These are phyloP conservation scores for Crithidia expoeki DNA, from an alignment of 208 protist genomes.

Conservation along the genomic window DNA sequence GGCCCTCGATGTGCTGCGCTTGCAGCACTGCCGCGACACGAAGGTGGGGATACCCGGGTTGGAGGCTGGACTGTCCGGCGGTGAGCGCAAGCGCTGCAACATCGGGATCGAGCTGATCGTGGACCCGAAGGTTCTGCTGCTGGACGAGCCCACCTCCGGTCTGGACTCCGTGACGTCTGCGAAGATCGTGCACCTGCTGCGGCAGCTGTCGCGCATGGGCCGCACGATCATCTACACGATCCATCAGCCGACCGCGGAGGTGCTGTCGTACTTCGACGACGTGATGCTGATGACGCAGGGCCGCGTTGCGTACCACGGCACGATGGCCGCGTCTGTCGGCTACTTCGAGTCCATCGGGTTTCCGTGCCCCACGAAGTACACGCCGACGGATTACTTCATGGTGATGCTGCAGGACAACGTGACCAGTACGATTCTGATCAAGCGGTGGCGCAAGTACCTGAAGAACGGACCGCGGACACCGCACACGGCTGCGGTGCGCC, in stretches of 20 bases:
- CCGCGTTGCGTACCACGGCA: constrained; percentile 84
- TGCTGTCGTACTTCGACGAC: constrained; percentile 91
- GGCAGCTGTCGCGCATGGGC: constrained; percentile 66
- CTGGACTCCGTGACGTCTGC: constrained; percentile 89
- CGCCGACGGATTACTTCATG: constrained; percentile 92
- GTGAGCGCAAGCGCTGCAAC: constrained; percentile 88
- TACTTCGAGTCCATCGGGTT: constrained; percentile 89
- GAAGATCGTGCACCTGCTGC: constrained; percentile 79
- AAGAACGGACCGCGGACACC: constrained; percentile 52
- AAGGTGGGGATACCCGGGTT: constrained; percentile 76
- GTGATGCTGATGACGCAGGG: constrained; percentile 90
- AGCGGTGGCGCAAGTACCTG: constrained; percentile 70
- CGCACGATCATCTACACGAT: constrained; percentile 94
- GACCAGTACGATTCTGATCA: constrained; percentile 55
- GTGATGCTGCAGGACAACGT: constrained; percentile 71
- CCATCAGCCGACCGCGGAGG: constrained; percentile 92
- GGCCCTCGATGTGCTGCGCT: constrained; percentile 64
- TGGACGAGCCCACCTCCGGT: constrained; percentile 91
- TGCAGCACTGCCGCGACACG: constrained; percentile 68
- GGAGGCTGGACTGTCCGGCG: constrained; percentile 79
- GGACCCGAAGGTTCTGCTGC: constrained; percentile 84
- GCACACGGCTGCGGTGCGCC: constrained; percentile 55
- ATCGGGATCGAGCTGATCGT: constrained; percentile 90
- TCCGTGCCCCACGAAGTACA: constrained; percentile 65
- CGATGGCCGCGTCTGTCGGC: constrained; percentile 51